phyloP scores from a whole-genome alignment of 1,284 basidiomycete genomes.

The Phlebopus sp. region DNA sequence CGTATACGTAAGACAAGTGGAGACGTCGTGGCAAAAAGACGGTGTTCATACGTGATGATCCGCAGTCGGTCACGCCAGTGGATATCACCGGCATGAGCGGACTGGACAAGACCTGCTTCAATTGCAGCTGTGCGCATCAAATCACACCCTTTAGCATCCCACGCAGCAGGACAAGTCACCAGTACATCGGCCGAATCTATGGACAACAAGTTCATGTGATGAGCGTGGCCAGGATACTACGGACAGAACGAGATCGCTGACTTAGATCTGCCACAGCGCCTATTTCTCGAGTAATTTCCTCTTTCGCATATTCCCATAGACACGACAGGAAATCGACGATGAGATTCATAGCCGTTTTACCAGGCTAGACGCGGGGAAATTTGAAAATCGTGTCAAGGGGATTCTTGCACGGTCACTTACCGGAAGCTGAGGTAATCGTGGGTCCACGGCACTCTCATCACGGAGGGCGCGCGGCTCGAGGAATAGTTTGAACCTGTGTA shows the following conservation, averaged over 20 bases:
- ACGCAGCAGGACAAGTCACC: constrained; percentile 81
- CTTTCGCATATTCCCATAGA: constrained; percentile 81
- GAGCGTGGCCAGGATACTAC: background rate
- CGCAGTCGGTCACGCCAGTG: constrained; percentile 74
- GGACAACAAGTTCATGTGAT: constrained; percentile 3
- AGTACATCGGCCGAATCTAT: constrained; percentile 75
- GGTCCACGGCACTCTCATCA: constrained; percentile 63
- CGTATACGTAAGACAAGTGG: constrained; percentile 7
- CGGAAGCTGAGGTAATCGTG: constrained; percentile 74
- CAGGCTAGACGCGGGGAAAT: constrained; percentile 43
- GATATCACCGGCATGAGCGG: constrained; percentile 63
- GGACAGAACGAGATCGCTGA: constrained; percentile 34
- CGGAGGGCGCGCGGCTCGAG: constrained; percentile 74
- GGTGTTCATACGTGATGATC: constrained; percentile 63
- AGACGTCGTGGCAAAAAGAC: constrained; percentile 6
- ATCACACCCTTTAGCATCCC: constrained; percentile 78
- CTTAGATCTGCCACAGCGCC: constrained; percentile 79
- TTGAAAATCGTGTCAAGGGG: background rate
- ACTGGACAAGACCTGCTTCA: constrained; percentile 71
- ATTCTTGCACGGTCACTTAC: constrained; percentile 38
- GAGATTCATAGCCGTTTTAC: constrained; percentile 70
- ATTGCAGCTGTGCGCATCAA: constrained; percentile 82
- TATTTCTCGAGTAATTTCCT: constrained; percentile 79
- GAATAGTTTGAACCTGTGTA: constrained; percentile 70
- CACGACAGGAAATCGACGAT: constrained; percentile 77